Evolutionary conservation across 768 basidiomycete species (phyloP), one percentile per base, ranked within the genome.

Genomic region (Suillus spraguei): DNA sequence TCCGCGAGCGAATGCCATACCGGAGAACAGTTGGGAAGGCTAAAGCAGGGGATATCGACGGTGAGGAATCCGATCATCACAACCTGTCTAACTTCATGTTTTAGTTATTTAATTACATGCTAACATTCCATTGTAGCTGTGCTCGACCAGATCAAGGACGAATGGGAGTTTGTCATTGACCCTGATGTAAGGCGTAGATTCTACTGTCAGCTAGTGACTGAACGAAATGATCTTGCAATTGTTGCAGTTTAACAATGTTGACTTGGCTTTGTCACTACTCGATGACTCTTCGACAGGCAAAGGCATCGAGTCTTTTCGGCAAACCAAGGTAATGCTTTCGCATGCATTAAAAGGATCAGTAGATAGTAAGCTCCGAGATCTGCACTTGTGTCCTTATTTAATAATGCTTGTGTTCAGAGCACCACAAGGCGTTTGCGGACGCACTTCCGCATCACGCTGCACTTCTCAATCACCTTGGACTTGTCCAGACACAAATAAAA

Each of bases 401-500:
- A 59, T 17, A 38, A 38, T 59, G 62, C 65, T 58, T 14, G 46
- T 35, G 7, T 66, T n/a, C 76, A 92, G 92, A 90, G 69, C 90
- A 98, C 70, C 97, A 96, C 73, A 90, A 97, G 76, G 88, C 95
- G 3, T 99, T 98, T 74, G 95, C 94, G 49, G 89, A 94, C n/a
- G 90, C 95, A 0, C 80, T 99, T 28, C 94, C 96, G 0, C 94
- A 94, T 67, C 97, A 99, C 73, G 85, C 92, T 2, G 84, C 88
- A 3, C 81, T 98, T 14, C 69, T 95, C 46, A 84, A 77, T 53
- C 89, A 93, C 62, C 82, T 99, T 5, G 79, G 80, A 16, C 82
- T 85, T 39, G 86, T 91, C 5, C 95, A 97, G 74, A 76, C 79
- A 0, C 90, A 97, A 68, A 85, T 95, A 42, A 80, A 82, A 24